phyloP scores from a whole-genome alignment of 1,284 basidiomycete species.

The Hemileia vastatrix region DNA sequence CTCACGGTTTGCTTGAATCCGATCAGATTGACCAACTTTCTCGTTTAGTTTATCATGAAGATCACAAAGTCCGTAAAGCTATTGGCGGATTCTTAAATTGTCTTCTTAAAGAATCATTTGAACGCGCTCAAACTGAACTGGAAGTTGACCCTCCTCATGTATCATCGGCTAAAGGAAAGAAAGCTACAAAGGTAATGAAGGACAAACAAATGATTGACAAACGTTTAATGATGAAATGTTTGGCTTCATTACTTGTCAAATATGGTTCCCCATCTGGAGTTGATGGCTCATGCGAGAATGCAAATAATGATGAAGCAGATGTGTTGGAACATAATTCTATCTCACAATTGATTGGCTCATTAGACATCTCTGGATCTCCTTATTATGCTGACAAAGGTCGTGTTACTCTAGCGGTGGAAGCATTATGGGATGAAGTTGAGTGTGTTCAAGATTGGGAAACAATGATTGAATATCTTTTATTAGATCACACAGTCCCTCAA shows the following conservation, averaged over 20 bases:
- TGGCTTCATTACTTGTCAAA: conserved; percentile 36
- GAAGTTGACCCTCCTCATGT: conserved; percentile 51
- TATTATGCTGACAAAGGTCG: conserved; percentile 33
- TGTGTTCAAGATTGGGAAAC: conserved; percentile 70
- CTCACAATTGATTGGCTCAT: no score
- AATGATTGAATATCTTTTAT: conserved; percentile 66
- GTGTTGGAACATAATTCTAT: background rate
- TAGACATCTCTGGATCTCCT: background rate
- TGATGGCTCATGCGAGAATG: background rate
- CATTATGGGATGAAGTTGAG: conserved; percentile 70
- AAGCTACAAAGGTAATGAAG: conserved; percentile 42
- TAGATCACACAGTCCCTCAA: conserved; percentile 68
- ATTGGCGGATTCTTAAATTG: conserved; percentile 69
- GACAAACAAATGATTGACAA: conserved; percentile 22
- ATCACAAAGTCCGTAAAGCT: conserved; percentile 68
- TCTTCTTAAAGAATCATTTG: conserved; percentile 66
- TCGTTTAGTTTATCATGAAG: conserved; percentile 75
- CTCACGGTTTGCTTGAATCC: conserved; percentile 72
- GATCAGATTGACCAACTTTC: conserved; percentile 51
- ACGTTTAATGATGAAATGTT: conserved; percentile 30
- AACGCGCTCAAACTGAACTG: conserved; percentile 50
- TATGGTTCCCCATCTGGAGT: conserved; percentile 23
- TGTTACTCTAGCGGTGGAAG: conserved; percentile 67
- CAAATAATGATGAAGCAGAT: conserved; percentile 30
- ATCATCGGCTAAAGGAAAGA: conserved; percentile 55